A percentile compares a stretch with the other conserved stretches of the same genome.
Conservation (phyloP, 2,329 filamentous ascomycete genomes). For the Alternaria burnsii region DNA sequence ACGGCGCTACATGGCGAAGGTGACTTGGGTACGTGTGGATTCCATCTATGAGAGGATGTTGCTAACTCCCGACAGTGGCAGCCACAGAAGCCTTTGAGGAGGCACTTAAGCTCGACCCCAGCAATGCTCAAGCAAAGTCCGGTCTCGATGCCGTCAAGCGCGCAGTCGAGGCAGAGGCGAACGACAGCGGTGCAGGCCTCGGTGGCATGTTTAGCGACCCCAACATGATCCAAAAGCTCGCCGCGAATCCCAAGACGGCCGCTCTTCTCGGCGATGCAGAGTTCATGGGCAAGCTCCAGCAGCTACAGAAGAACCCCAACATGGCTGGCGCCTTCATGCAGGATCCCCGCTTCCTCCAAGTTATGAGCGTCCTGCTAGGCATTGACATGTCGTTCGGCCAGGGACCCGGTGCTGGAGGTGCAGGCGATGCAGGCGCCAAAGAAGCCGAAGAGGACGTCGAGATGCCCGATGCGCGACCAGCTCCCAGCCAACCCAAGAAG, state of each 20-base stretch:
- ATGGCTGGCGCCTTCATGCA: conserved; percentile 81
- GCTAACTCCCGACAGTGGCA: conserved; percentile 61
- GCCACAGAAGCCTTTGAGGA: conserved; percentile 92
- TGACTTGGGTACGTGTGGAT: conserved; percentile 68
- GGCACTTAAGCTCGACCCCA: conserved; percentile 90
- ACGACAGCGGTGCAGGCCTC: conserved; percentile 75
- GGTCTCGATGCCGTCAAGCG: conserved; percentile 85
- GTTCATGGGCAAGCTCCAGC: conserved; percentile 91
- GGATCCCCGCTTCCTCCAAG: conserved; percentile 91
- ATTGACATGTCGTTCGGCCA: conserved; percentile 84
- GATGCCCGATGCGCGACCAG: conserved; percentile 75
- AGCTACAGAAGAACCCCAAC: conserved; percentile 81
- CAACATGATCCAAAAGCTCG: conserved; percentile 86
- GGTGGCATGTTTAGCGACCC: conserved; percentile 95
- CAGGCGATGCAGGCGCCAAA: conserved; percentile 47
- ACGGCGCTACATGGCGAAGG: conserved; percentile 87
- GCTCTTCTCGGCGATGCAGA: conserved; percentile 78
- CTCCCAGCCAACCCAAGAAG: conserved; percentile 64
- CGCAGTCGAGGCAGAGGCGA: conserved; percentile 81
- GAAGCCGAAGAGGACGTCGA: conserved; percentile 75
- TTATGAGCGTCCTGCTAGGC: conserved; percentile 91
- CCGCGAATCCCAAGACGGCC: conserved; percentile 92
- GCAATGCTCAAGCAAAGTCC: conserved; percentile 90
- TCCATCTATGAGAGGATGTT: neutral
- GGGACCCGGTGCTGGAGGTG: conserved; percentile 56